Evolutionary conservation across 208 protist species (phyloP).

Genomic region (Trypanosoma theileri): DNA sequence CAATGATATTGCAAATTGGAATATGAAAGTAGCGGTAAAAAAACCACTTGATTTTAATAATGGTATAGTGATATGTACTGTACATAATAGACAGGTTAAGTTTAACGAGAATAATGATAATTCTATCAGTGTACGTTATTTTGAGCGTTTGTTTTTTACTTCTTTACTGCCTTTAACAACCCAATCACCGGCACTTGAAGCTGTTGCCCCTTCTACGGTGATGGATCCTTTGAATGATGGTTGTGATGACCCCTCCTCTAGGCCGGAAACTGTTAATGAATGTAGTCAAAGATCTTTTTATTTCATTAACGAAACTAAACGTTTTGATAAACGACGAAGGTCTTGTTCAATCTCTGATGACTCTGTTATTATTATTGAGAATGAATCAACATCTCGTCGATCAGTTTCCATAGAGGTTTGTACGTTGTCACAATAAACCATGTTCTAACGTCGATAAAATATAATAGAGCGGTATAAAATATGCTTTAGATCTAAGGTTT

Average conservation of each 20-base stretch:
- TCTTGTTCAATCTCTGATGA: background rate
- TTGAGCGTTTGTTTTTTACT: conserved; percentile 16
- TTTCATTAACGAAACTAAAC: too few species aligned
- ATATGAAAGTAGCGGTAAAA: conserved; percentile 3
- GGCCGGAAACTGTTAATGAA: too few species aligned
- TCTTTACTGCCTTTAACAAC: conserved; percentile 7
- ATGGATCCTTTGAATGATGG: too few species aligned
- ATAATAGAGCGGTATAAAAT: too few species aligned
- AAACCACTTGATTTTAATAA: conserved; percentile 21
- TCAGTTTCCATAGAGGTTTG: background rate
- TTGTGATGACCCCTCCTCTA: too few species aligned
- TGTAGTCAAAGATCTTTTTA: too few species aligned
- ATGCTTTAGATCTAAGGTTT: too few species aligned
- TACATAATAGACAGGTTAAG: background rate
- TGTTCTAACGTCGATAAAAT: background rate
- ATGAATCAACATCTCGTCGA: background rate
- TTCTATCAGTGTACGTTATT: conserved; percentile 8
- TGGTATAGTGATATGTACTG: conserved; percentile 10
- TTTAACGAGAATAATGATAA: background rate
- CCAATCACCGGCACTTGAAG: too few species aligned
- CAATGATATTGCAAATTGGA: background rate
- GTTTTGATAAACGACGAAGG: background rate
- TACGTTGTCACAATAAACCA: background rate
- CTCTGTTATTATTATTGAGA: conserved; percentile 12
- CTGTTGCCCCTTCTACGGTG: too few species aligned